Evolutionary conservation across 352 stramenopile genomes (phyloP), one percentile per base, ranked within the genome.

Genomic region (Phytopythium cucurbitacearum): DNA sequence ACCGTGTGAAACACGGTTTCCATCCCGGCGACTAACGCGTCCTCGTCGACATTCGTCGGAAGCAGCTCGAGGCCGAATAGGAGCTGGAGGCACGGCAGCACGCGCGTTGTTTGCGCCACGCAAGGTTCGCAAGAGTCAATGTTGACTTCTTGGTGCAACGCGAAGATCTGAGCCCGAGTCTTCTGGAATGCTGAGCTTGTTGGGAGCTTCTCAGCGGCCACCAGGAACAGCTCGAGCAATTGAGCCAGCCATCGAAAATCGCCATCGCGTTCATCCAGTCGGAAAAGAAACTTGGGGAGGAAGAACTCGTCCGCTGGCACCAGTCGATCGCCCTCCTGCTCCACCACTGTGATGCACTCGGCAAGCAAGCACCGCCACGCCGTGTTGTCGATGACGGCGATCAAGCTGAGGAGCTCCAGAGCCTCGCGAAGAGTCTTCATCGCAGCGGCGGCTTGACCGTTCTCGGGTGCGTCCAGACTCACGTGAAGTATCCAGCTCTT

Each of bases 401-500:
- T 36, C 5, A 52, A 21, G 15, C n/a, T 35, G 34, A 52, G 34
- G n/a, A 52, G n/a, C 15, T 52, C 47, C 6, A 52, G 16, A 2
- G 47, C 47, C 6, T 52, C 47, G 28, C 35, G 36, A 13, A 52
- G 13, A 28, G 21, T 28, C 21, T 28, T 28, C 21, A 28, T 28
- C 21, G 21, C 21, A 28, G 21, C 21, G 21, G 21, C 21, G 21
- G 21, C 21, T 28, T 28, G 21, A 28, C 2, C 21, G 21, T 28
- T 28, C n/a, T 52, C 47, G 1, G 16, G 0, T 3, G 35, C 34
- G 37, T 28, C n/a, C 5, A 44, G 11, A 15, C 11, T 15, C 8
- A 52, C 47, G 16, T 52, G 47, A 37, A 52, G 47, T 16, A 43
- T 36, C 47, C 47, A 52, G 33, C 15, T 33, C 33, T 51, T 51